phyloP scores from a whole-genome alignment of 2,329 filamentous ascomycete species.

The Colletotrichum tropicicola region DNA sequence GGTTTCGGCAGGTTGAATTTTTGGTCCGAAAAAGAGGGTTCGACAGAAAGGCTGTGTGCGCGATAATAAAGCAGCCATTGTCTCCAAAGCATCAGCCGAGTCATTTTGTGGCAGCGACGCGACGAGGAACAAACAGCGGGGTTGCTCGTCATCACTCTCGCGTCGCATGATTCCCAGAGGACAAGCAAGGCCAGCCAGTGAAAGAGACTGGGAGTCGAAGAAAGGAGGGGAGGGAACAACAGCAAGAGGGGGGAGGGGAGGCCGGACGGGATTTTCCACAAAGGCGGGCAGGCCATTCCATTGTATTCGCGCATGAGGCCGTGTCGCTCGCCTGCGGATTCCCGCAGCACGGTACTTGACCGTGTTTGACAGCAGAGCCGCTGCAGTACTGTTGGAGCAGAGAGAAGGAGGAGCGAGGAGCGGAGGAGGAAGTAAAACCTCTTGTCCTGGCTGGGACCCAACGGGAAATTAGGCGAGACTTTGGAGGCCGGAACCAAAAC shows the following conservation, averaged over 20 bases:
- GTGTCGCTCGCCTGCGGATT: neutral
- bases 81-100: neutral
- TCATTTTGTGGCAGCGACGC: neutral
- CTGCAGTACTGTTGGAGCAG: neutral
- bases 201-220: neutral
- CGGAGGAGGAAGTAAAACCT: no score
- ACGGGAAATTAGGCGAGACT: constrained; percentile 12
- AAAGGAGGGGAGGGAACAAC: constrained; percentile 1
- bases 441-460: neutral
- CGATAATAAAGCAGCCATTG: neutral
- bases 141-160: neutral
- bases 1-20: no score
- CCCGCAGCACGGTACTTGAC: no score
- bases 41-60: neutral
- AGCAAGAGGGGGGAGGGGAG: no score
- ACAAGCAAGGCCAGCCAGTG: no score
- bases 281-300: no score
- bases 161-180: neutral
- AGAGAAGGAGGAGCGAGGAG: neutral
- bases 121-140: constrained; percentile 1
- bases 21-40: neutral
- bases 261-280: no score
- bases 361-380: neutral
- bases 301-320: no score
- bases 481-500: constrained; percentile 18